Percentiles rank a stretch among this genome's conserved stretches.
Evolutionary conservation across 2,329 filamentous ascomycete genomes (phyloP).

Genomic region (Pseudogymnoascus sp.): DNA sequence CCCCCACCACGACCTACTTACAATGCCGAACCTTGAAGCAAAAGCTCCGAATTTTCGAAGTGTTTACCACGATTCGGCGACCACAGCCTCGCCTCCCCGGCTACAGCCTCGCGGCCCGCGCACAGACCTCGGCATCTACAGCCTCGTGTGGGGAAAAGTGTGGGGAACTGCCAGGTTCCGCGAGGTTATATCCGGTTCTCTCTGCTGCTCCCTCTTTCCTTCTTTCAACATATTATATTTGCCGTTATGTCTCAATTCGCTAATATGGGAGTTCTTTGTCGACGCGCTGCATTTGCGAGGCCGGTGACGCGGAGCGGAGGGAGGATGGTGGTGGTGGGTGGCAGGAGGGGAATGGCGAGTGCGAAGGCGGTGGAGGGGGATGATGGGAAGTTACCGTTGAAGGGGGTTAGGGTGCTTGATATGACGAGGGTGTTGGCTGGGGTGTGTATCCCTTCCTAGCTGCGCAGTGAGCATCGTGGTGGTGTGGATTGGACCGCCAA

Average conservation of each 20-base stretch:
- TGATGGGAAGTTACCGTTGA: constrained; percentile 55
- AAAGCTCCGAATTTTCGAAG: too few species aligned
- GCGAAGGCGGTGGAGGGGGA: constrained; percentile 16
- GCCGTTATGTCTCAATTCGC: neutral
- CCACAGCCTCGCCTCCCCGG: too few species aligned
- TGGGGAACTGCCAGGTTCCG: neutral
- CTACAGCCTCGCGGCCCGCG: neutral
- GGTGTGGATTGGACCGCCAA: neutral
- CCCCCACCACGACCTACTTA: too few species aligned
- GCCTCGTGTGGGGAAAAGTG: neutral
- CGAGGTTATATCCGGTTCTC: neutral
- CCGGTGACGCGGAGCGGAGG: neutral
- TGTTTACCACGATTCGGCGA: too few species aligned
- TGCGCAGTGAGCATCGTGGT: neutral
- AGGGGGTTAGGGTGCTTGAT: constrained; percentile 82
- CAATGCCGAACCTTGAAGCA: too few species aligned
- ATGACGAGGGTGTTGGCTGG: constrained; percentile 95
- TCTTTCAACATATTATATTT: too few species aligned
- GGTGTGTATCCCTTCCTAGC: constrained; percentile 44
- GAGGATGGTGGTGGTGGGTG: neutral
- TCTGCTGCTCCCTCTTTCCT: neutral
- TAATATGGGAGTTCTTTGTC: neutral
- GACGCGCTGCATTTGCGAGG: neutral
- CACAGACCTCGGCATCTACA: neutral
- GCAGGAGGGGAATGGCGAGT: neutral